Evolutionary conservation across 2,329 filamentous ascomycete species (phyloP), one percentile per base, ranked within the genome.

Genomic region (Penicillium concentricum): DNA sequence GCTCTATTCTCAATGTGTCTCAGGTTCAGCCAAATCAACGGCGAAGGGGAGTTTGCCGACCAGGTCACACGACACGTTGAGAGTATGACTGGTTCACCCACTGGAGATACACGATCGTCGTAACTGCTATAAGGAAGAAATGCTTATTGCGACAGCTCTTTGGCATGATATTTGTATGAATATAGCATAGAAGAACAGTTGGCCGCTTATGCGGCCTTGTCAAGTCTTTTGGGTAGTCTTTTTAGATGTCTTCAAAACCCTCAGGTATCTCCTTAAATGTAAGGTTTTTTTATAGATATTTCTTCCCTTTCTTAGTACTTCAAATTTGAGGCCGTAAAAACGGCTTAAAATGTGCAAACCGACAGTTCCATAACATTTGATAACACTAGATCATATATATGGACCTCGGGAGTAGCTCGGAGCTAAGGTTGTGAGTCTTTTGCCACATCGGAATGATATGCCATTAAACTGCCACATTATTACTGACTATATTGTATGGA

Each of bases 51-150:
- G 52, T 51, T 45, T 51, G 32, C 39, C 46, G 16, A 51, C 32
- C 24, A 38, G 15, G 39, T 55, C 53, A 51, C 53, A 51, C 53
- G 39, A 51, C 52, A 43, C 15, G 15, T 51, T 55, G 15, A 24
- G 13, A 51, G 39, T 51, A 51, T 45, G 39, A 39, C 38, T 51
- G 16, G 24, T 39, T 51, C 46, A 32, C 39, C 39, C 39, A 41
- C 20, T 41, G 4, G 22, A 46, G 39, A 47, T 46, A 52, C 32
- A 47, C 10, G 13, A 28, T 47, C 4, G 41, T 52, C 26, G 20
- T 13, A 50, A 44, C 15, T 42, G 10, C 7, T 6, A 15, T 18
- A 16, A 42, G 24, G 24, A 26, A 37, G n/a, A 18, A 35, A 38
- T 55, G n/a, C 46, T 55, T 51, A 20, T 49, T 42, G 37, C 34